Evolutionary conservation across 2,329 filamentous ascomycete genomes (phyloP).

Genomic region (Diaporthe sp.): DNA sequence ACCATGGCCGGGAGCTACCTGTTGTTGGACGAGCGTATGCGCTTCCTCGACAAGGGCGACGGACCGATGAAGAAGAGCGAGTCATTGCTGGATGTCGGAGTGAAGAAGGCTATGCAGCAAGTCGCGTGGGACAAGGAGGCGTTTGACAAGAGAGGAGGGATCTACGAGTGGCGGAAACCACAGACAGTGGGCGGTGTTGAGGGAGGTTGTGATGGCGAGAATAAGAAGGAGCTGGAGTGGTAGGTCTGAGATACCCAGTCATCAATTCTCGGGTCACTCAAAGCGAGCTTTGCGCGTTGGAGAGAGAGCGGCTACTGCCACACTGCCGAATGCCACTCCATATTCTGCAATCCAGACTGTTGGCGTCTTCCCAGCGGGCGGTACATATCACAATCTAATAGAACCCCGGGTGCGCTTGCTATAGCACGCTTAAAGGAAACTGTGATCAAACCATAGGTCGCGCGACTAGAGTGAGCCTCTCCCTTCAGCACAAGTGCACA

Average conservation of each 20-base stretch:
- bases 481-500: neutral
- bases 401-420: neutral
- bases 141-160: conserved; percentile 17
- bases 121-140: conserved; percentile 14
- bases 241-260: neutral
- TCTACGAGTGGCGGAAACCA: conserved; percentile 32
- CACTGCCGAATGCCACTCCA: neutral
- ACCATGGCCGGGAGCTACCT: conserved; percentile 67
- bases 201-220: conserved; percentile 8
- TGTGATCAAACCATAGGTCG: neutral
- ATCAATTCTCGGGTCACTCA: neutral
- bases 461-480: neutral
- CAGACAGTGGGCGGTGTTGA: neutral
- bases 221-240: conserved; percentile 13
- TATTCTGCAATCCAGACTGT: neutral
- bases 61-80: conserved; percentile 17
- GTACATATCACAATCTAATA: neutral
- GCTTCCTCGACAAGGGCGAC: conserved; percentile 20
- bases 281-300: neutral
- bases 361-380: neutral
- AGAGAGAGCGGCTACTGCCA: neutral
- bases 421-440: neutral
- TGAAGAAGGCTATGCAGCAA: conserved; percentile 47
- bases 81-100: conserved; percentile 21
- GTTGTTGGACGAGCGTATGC: conserved; percentile 61